These are phyloP conservation scores for Gossypioides kirkii DNA, from an alignment of 345 rosid species.

Conservation along the genomic window DNA sequence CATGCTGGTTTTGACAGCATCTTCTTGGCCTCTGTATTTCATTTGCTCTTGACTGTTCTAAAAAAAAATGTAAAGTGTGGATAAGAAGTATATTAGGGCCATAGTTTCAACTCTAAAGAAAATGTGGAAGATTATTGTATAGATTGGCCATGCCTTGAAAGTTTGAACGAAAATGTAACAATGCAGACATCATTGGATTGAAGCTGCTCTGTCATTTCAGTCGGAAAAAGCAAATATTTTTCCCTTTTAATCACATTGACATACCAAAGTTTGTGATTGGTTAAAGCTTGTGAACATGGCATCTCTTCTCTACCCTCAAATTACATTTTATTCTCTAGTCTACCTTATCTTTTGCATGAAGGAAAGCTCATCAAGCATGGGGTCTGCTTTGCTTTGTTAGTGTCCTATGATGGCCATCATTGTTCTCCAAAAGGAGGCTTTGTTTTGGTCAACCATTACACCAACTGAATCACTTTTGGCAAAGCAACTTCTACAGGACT, in stretches of 20 bases:
- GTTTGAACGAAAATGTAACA: not conserved
- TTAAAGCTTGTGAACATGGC: conserved; percentile 2
- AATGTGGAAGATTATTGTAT: too few relatives aligned
- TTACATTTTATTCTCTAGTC: not conserved
- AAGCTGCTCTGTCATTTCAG: not conserved
- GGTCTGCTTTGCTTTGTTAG: conserved; percentile 7
- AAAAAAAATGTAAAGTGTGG: too few relatives aligned
- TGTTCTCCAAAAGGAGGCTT: conserved; percentile 10
- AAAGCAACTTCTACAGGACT: too few relatives aligned
- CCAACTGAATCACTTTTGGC: not conserved
- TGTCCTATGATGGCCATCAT: conserved; percentile 15
- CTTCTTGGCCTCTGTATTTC: too few relatives aligned
- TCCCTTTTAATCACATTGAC: not conserved
- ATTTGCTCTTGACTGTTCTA: too few relatives aligned
- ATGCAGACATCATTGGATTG: too few relatives aligned
- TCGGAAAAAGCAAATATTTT: not conserved
- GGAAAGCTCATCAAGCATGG: not conserved
- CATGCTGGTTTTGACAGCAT: too few relatives aligned
- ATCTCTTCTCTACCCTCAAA: not conserved
- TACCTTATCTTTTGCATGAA: conserved; percentile 9
- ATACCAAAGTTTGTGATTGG: not conserved
- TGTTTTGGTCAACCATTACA: conserved; percentile 15
- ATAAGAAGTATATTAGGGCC: not conserved
- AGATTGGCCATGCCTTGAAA: not conserved
- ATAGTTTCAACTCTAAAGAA: not conserved